Conservation (phyloP, 768 basidiomycete species). For the Auricularia heimuer region DNA sequence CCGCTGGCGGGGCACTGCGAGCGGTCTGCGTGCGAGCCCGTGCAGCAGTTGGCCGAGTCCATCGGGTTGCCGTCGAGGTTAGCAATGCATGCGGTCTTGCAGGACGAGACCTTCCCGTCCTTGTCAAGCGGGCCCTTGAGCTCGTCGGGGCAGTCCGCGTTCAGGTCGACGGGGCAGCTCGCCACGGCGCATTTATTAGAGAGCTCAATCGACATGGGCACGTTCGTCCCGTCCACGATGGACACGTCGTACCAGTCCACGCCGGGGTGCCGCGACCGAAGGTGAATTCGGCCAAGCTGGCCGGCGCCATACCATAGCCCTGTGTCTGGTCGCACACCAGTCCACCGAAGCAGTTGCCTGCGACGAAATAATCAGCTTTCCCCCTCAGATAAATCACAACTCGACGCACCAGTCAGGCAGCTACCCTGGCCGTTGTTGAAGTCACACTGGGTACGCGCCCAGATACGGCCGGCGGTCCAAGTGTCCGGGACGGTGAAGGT, state of each 20-base stretch:
- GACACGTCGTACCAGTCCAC: slow-evolving; percentile 1
- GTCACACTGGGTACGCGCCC: not conserved
- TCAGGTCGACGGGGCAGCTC: not conserved
- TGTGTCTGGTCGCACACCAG: not conserved
- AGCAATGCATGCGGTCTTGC: not conserved
- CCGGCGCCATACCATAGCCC: slow-evolving; percentile 1
- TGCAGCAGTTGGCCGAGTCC: slow-evolving; percentile 1
- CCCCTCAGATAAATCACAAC: too few species aligned
- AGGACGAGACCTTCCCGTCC: not conserved
- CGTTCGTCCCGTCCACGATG: not conserved
- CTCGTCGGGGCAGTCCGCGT: not conserved
- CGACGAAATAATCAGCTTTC: too few species aligned
- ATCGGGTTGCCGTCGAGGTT: slow-evolving; percentile 1
- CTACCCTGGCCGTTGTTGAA: not conserved
- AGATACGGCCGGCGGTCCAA: not conserved
- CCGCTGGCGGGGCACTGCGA: not conserved
- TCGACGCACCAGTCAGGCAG: not conserved
- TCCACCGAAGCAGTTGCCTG: slow-evolving; percentile 1
- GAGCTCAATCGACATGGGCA: not conserved
- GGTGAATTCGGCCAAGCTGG: not conserved
- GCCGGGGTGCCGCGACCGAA: not conserved
- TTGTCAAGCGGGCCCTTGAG: not conserved
- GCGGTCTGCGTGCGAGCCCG: not conserved
- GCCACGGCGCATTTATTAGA: not conserved
- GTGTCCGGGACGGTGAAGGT: not conserved